phyloP scores from a whole-genome alignment of 2,329 filamentous ascomycete species.

The Talaromyces sp. region DNA sequence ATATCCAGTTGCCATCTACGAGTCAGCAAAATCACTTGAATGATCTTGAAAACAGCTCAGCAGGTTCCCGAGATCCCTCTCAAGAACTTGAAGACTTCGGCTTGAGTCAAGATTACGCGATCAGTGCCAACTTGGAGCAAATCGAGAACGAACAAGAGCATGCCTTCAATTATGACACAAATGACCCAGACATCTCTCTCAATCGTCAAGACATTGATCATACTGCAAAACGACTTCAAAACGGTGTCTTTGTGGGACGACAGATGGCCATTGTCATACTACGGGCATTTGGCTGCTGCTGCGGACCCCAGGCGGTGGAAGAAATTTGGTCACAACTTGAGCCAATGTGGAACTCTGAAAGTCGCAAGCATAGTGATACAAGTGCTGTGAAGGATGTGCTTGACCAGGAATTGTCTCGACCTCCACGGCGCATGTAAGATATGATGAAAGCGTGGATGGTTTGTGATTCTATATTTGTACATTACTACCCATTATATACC shows the following conservation, averaged over 20 bases:
- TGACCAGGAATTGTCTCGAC: constrained; percentile 35
- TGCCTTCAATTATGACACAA: neutral
- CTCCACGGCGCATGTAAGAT: constrained; percentile 15
- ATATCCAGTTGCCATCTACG: constrained; percentile 29
- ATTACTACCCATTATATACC: constrained; percentile 31
- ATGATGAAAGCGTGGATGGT: neutral
- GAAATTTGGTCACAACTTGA: constrained; percentile 45
- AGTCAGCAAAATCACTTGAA: neutral
- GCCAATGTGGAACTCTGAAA: constrained; percentile 42
- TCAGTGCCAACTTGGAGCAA: neutral
- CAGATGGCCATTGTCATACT: constrained; percentile 43
- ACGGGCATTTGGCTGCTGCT: constrained; percentile 43
- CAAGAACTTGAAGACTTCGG: neutral
- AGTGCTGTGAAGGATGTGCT: constrained; percentile 42
- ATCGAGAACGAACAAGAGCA: too few species aligned
- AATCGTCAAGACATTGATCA: constrained; percentile 9
- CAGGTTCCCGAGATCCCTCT: neutral
- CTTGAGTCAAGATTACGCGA: neutral
- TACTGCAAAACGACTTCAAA: constrained; percentile 37
- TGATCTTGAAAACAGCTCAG: neutral
- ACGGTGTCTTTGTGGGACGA: constrained; percentile 46
- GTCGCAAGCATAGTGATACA: constrained; percentile 40
- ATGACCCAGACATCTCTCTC: neutral
- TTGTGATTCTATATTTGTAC: constrained; percentile 26
- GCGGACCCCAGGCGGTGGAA: constrained; percentile 38